These are phyloP conservation scores for Verticillium tricorpus DNA, from an alignment of 2,329 filamentous ascomycete species.

Conservation along the genomic window DNA sequence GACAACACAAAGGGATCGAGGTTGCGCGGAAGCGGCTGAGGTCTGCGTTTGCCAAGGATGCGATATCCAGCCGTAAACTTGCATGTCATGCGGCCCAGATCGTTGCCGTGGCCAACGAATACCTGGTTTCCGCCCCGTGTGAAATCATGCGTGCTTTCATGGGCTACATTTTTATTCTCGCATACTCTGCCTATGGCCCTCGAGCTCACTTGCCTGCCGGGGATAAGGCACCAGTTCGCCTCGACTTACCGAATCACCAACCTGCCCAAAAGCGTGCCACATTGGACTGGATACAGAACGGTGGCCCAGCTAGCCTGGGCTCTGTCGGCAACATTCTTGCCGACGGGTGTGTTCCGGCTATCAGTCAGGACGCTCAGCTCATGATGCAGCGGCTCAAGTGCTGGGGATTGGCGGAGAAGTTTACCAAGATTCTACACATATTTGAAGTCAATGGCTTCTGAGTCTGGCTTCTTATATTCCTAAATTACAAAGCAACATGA, in stretches of 20 bases:
- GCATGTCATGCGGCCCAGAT: conserved; percentile 25
- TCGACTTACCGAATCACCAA: conserved; percentile 15
- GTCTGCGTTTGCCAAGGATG: conserved; percentile 15
- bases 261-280: conserved; percentile 6
- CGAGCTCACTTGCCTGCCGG: background rate
- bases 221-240: conserved; percentile 4
- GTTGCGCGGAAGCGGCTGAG: conserved; percentile 18
- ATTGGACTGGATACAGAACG: conserved; percentile 17
- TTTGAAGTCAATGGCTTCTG: background rate
- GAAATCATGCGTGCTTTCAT: conserved; percentile 26
- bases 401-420: conserved; percentile 24
- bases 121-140: conserved; percentile 22
- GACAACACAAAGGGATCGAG: conserved; percentile 13
- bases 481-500: background rate
- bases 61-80: conserved; percentile 14
- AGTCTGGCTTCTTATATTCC: conserved; percentile 19
- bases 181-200: conserved; percentile 19
- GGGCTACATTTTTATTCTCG: conserved; percentile 23
- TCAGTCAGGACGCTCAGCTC: conserved; percentile 19
- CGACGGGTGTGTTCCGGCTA: conserved; percentile 8
- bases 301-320: conserved; percentile 20
- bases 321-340: conserved; percentile 15
- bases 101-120: conserved; percentile 21
- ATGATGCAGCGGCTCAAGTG: conserved; percentile 17
- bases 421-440: conserved; percentile 18